Evolutionary conservation across 106 monocot species (phyloP).

Genomic region (Dendrobium huoshanense): DNA sequence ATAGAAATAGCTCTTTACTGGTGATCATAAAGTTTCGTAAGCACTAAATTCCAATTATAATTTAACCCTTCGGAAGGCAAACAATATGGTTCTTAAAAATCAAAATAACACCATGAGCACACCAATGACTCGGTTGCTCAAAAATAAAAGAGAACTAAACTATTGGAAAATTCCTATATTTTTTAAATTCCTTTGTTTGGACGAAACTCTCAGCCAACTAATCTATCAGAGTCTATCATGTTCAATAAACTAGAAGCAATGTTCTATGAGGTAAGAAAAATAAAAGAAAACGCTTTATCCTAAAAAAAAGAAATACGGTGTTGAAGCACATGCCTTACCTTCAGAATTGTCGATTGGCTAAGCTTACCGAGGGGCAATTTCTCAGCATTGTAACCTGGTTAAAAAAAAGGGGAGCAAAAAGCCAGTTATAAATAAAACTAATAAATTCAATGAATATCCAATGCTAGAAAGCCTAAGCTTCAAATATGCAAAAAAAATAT

Average conservation of each 20-base stretch:
- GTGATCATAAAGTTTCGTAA: too few relatives aligned
- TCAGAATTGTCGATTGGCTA: conserved; percentile 91
- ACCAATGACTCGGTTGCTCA: too few relatives aligned
- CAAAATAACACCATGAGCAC: too few relatives aligned
- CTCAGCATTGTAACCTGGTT: conserved; percentile 85
- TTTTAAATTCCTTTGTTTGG: neutral
- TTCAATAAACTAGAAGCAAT: neutral
- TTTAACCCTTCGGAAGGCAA: too few relatives aligned
- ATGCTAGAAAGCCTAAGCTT: neutral
- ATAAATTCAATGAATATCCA: neutral
- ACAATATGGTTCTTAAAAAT: too few relatives aligned
- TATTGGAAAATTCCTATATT: too few relatives aligned
- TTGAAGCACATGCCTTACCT: conserved; percentile 32
- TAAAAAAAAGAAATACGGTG: neutral
- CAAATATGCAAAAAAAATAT: neutral
- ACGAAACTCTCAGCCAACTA: neutral
- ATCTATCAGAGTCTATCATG: conserved; percentile 1
- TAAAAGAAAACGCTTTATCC: neutral
- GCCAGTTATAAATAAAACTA: neutral
- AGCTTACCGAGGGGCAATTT: conserved; percentile 94
- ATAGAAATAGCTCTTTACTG: too few relatives aligned
- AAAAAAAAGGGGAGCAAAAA: neutral
- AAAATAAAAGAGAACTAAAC: too few relatives aligned
- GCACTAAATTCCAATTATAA: too few relatives aligned
- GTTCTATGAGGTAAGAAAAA: neutral